Conservation (phyloP, 2,329 filamentous ascomycete genomes). For the Aulographum hederae region DNA sequence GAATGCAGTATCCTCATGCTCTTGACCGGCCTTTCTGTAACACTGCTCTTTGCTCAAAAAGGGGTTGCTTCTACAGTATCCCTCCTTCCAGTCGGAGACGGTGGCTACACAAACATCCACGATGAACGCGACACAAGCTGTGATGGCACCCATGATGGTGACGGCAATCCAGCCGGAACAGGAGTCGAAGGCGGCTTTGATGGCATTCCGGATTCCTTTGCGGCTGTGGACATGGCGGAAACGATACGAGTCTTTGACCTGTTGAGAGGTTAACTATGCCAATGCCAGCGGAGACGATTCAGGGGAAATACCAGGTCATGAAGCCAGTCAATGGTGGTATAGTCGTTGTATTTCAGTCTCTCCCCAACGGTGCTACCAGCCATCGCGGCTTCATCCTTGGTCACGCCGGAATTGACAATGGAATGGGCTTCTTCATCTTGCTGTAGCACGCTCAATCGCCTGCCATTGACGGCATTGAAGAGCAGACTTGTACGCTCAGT, state of each 20-base stretch:
- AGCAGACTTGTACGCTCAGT: slow-evolving; percentile 19
- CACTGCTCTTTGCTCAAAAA: slow-evolving; percentile 32
- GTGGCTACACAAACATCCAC: slow-evolving; percentile 37
- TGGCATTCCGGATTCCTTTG: slow-evolving; percentile 21
- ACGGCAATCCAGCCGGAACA: slow-evolving; percentile 38
- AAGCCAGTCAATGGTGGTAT: slow-evolving; percentile 44
- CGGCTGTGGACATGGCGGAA: slow-evolving; percentile 23
- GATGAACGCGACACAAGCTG: slow-evolving; percentile 35
- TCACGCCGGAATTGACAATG: slow-evolving; percentile 21
- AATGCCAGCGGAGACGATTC: not conserved
- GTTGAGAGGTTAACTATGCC: slow-evolving; percentile 1
- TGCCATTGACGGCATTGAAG: slow-evolving; percentile 10
- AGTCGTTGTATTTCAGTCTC: slow-evolving; percentile 40
- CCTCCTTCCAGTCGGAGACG: slow-evolving; percentile 37
- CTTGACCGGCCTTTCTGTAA: slow-evolving; percentile 13
- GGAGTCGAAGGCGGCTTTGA: slow-evolving; percentile 27
- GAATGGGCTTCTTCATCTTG: slow-evolving; percentile 24
- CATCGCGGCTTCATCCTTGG: slow-evolving; percentile 30
- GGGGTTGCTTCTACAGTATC: slow-evolving; percentile 29
- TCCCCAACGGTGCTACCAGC: slow-evolving; percentile 31
- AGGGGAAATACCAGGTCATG: slow-evolving; percentile 30
- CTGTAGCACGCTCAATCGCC: slow-evolving; percentile 16
- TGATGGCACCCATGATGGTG: slow-evolving; percentile 33
- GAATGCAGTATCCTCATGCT: slow-evolving; percentile 15
- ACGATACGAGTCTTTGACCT: slow-evolving; percentile 40